Evolutionary conservation across 352 stramenopile genomes (phyloP).

Genomic region (Globisporangium carolinianum): DNA sequence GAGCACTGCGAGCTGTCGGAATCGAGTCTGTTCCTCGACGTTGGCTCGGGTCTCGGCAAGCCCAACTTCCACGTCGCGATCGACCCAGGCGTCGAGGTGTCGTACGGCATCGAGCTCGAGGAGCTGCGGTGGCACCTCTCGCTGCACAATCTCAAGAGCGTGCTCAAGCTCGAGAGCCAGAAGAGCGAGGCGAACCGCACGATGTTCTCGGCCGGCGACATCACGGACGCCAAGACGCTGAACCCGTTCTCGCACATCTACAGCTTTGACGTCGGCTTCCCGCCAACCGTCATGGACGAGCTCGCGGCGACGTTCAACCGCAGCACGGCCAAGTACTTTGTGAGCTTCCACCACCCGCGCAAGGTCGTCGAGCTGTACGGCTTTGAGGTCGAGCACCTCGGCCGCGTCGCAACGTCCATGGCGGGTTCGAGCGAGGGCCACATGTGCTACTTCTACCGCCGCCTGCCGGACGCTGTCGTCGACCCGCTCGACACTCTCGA

Average conservation of each 20-base stretch:
- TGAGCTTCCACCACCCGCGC: slow-evolving; percentile 91
- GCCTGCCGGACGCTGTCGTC: slow-evolving; percentile 11
- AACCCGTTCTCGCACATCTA: slow-evolving; percentile 98
- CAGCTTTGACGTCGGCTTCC: slow-evolving; percentile 98
- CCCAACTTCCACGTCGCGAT: slow-evolving; percentile 96
- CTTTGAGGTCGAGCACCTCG: slow-evolving; percentile 90
- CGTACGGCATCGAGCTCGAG: slow-evolving; percentile 95
- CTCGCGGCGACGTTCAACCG: slow-evolving; percentile 93
- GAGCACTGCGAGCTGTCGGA: slow-evolving; percentile 86
- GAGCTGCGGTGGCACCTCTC: slow-evolving; percentile 93
- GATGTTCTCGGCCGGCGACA: slow-evolving; percentile 92
- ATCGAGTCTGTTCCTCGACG: slow-evolving; percentile 93
- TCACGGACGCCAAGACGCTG: slow-evolving; percentile 90
- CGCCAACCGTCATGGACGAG: slow-evolving; percentile 90
- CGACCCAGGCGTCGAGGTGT: slow-evolving; percentile 93
- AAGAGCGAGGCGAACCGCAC: slow-evolving; percentile 52
- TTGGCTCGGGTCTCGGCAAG: slow-evolving; percentile 96
- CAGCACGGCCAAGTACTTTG: slow-evolving; percentile 86
- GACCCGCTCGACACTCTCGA: slow-evolving; percentile 11
- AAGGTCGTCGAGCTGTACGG: slow-evolving; percentile 92
- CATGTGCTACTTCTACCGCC: slow-evolving; percentile 95
- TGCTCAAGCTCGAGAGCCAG: slow-evolving; percentile 68
- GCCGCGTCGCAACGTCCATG: slow-evolving; percentile 90
- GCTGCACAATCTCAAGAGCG: slow-evolving; percentile 89
- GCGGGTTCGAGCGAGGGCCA: slow-evolving; percentile 95